Base-by-base conservation (phyloP, 1,284 basidiomycete species). In the Pisolithus thermaeus region DNA sequence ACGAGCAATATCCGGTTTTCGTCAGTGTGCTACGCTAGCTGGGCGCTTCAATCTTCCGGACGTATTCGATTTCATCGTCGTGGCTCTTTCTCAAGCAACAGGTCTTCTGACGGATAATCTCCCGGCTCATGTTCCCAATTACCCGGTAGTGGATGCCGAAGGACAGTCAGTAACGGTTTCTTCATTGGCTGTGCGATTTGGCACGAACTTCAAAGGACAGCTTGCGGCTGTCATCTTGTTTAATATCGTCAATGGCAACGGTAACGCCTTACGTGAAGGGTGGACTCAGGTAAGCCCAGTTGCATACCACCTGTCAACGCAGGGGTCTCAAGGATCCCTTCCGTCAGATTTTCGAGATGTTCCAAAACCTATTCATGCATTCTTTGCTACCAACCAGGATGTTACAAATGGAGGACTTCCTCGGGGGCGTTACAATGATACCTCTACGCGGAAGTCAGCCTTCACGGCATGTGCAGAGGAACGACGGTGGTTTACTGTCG, bases 341-440 rank as follows among this genome's bases (percentile, higher is more conserved):
- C 23, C 37, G 4, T 46, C 65, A 93, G 85, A 92, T 99, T 52
- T 97, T 99, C 61, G 95, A 97, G 68, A 97, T 99, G 84, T 94
- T 97, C 71, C 90, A 96, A 64, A 97, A 94, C 35, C 75, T 99
- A 23, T 99, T 99, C 71, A 72, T 96, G 41, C 90, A 97, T 66
- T 95, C 93, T 3, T 77, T 99, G 27, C 74, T 99, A 22, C 95
- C 94, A 0, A 80, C 77, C 4, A 77, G 83, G 49, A 90, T 99
- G 84, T 74, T 95, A n/a, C 87, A 92, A 64, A 95, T 97, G 90
- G 92, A 95, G 65, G 96, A 98, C 66, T 98, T 98, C 70, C 76
- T 97, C 14, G 92, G 91, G 25, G 90, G 90, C 7, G 81, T 85
- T 18, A 90, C 90, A 3, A 87, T 86, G 68, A 97, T 98, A 59